Conservation (phyloP, 305 asterid species). For the Fraxinus sp. region DNA sequence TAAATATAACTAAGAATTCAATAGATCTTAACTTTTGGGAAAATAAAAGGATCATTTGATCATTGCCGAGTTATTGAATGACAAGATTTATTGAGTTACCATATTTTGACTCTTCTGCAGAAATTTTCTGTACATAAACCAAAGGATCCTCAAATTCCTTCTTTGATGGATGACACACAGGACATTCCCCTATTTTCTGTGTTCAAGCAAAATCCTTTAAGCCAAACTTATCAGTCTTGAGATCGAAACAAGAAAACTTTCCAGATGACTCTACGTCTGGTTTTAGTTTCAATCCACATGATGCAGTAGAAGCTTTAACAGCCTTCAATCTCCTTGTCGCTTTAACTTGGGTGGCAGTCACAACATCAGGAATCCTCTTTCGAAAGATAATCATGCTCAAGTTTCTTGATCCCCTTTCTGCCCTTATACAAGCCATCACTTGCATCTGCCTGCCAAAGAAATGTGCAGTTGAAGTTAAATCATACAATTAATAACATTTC, state of each 20-base stretch:
- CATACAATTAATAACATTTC: not conserved
- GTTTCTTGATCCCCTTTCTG: not conserved
- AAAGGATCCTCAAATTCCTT: conserved; percentile 48
- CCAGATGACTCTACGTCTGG: not conserved
- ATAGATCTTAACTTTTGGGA: not conserved
- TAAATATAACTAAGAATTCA: too few species aligned
- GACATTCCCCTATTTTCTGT: conserved; percentile 33
- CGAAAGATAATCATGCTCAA: not conserved
- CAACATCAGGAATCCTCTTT: not conserved
- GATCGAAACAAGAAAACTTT: not conserved
- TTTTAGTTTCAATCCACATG: not conserved
- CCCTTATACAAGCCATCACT: not conserved
- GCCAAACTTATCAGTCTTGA: not conserved
- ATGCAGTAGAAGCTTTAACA: not conserved
- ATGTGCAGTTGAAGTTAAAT: not conserved
- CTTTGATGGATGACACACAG: conserved; percentile 39
- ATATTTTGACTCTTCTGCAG: conserved; percentile 46
- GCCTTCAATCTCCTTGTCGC: not conserved
- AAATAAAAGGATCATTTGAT: not conserved
- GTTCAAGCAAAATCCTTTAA: conserved; percentile 23
- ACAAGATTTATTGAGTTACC: conserved; percentile 27
- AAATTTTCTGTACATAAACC: conserved; percentile 34
- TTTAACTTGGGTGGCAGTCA: too few species aligned
- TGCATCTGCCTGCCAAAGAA: conserved; percentile 1
- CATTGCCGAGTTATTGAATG: not conserved